Evolutionary conservation across 805 yeast species (phyloP).

Genomic region (Candida vartiovaarae): DNA sequence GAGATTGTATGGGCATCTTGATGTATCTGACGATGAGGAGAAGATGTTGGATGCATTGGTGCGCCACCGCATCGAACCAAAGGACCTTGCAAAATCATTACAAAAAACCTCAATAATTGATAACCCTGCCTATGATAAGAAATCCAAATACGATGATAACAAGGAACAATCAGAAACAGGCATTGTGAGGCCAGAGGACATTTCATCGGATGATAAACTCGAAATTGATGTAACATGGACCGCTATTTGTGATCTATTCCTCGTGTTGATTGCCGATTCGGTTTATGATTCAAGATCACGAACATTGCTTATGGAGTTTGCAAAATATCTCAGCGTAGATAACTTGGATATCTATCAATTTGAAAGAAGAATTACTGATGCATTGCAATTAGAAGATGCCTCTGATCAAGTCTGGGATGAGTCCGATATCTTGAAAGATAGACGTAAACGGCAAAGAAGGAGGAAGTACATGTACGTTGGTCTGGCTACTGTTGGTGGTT

Average conservation of each 20-base stretch:
- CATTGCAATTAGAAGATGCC: conserved; percentile 80
- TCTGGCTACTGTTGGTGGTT: conserved; percentile 93
- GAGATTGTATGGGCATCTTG: conserved; percentile 74
- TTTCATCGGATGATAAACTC: conserved; percentile 29
- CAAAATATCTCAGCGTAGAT: conserved; percentile 48
- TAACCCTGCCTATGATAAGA: conserved; percentile 37
- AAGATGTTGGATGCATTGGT: conserved; percentile 83
- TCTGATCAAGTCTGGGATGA: conserved; percentile 77
- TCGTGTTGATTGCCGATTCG: conserved; percentile 74
- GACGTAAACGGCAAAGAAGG: conserved; percentile 58
- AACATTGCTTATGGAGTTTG: conserved; percentile 65
- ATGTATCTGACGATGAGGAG: conserved; percentile 67
- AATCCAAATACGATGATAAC: not conserved
- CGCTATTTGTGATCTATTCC: conserved; percentile 80
- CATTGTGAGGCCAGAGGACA: conserved; percentile 10
- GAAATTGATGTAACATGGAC: conserved; percentile 90
- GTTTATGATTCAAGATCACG: conserved; percentile 87
- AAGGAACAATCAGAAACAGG: conserved; percentile 1
- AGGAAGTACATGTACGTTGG: conserved; percentile 83
- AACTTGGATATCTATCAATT: conserved; percentile 76
- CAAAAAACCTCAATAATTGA: conserved; percentile 41
- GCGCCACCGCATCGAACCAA: conserved; percentile 70
- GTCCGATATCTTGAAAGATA: conserved; percentile 54
- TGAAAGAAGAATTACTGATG: conserved; percentile 84
- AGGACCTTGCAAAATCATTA: conserved; percentile 63